A percentile compares a stretch with the other conserved stretches of the same genome.
Conservation (phyloP, 2,329 filamentous ascomycete genomes). For the Stachybotrys echinatus region DNA sequence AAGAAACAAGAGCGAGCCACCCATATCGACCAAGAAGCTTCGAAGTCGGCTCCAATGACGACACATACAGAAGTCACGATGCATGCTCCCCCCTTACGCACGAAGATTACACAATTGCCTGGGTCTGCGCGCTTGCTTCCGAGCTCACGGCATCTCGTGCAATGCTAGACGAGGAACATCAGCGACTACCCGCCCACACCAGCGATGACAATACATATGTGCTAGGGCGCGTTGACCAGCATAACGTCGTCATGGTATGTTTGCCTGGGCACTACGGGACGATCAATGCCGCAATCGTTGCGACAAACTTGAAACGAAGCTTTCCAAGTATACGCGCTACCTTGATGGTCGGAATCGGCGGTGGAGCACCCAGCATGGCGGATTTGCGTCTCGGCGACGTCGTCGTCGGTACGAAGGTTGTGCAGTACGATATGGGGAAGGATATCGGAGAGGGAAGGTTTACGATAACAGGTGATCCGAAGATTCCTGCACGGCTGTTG, state of each 20-base stretch:
- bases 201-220: constrained; percentile 10
- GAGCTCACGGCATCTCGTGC: constrained; percentile 10
- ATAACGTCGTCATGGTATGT: constrained; percentile 11
- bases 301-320: constrained; percentile 6
- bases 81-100: neutral
- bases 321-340: constrained; percentile 6
- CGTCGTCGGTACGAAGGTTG: neutral
- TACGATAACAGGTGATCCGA: neutral
- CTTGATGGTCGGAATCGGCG: constrained; percentile 16
- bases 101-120: constrained; percentile 10
- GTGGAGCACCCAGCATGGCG: constrained; percentile 9
- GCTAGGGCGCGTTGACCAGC: constrained; percentile 6
- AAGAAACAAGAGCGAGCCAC: too few relatives aligned
- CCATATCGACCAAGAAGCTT: too few relatives aligned
- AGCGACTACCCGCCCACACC: neutral
- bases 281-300: constrained; percentile 8
- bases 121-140: constrained; percentile 11
- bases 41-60: too few relatives aligned
- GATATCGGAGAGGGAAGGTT: neutral
- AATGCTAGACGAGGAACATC: constrained; percentile 12
- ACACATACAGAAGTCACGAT: too few relatives aligned
- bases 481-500: neutral
- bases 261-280: constrained; percentile 8
- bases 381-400: constrained; percentile 16
- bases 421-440: constrained; percentile 1